Evolutionary conservation across 305 asterid species (phyloP), one percentile per base, ranked within the genome.

Genomic region (Nicotiana rustica): DNA sequence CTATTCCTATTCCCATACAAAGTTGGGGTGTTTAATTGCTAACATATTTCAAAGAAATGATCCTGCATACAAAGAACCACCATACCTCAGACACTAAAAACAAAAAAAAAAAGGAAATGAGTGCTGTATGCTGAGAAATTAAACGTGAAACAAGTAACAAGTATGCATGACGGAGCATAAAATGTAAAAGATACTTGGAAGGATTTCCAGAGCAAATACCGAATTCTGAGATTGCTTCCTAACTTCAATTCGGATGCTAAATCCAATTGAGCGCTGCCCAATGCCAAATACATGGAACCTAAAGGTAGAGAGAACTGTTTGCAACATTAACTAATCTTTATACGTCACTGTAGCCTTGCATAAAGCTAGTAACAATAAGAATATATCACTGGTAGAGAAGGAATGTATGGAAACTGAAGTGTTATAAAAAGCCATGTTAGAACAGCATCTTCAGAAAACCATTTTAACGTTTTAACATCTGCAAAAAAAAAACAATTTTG

Each of bases 201-300:
- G 47, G 69, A 62, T 33, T 64, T 78, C 47, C 33, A 85, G 88
- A 73, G 82, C 64, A 84, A 92, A 5, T 90, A 96, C 99, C 90
- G 96, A 89, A 86, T 85, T 90, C 86, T 89, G 95, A 81, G 97
- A 90, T 85, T 85, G 83, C 84, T 96, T 93, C 95, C 93, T 93
- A 84, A 96, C 92, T 83, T 94, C 96, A 89, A 96, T 89, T 78
- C 92, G 91, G 47, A 96, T 84, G 66, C 90, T 96, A 86, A 96
- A 96, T 84, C 98, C 99, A 81, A 94, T 85, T 10, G 97, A 91
- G 73, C 91, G 92, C 49, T 90, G 95, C 82, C 98, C 98, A 87
- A 96, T 86, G 79, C 97, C 97, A 80, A 93, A 94, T 84, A 94
- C 98, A n/a, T 96, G 99, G 88, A 91, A 94, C 99, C 99, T 94